These are phyloP conservation scores for Sungouiozyma intestinalis DNA, from an alignment of 805 yeast genomes.

Conservation along the genomic window DNA sequence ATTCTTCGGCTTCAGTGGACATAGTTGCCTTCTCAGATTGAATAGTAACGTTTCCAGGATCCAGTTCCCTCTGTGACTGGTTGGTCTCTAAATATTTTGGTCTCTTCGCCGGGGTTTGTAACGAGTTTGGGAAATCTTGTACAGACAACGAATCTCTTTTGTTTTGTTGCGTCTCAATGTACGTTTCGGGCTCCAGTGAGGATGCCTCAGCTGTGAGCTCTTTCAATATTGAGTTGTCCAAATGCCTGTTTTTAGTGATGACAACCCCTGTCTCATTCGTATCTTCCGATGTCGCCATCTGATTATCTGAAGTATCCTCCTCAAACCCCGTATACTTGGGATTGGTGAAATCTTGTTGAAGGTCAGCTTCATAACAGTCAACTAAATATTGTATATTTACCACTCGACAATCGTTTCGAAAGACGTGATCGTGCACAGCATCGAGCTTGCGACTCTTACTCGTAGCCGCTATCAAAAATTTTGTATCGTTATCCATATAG, in stretches of 20 bases:
- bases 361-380: background rate
- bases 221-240: background rate
- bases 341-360: background rate
- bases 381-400: slow-evolving; percentile 34
- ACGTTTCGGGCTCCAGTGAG: background rate
- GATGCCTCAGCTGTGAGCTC: background rate
- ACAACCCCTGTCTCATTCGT: background rate
- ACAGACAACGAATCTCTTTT: background rate
- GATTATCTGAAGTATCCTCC: background rate
- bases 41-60: slow-evolving; percentile 17
- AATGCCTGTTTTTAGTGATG: background rate
- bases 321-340: background rate
- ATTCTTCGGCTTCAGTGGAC: background rate
- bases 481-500: slow-evolving; percentile 47
- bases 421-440: slow-evolving; percentile 37
- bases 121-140: background rate
- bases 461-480: slow-evolving; percentile 59
- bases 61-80: background rate
- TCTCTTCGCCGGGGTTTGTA: background rate
- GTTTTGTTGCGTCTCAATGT: background rate
- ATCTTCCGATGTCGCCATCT: background rate
- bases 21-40: background rate
- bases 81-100: too few relatives aligned
- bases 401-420: slow-evolving; percentile 27
- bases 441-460: slow-evolving; percentile 63